Evolutionary conservation across 495 filamentous ascomycete genomes (phyloP).

Genomic region (Mytilinidion resinicola): DNA sequence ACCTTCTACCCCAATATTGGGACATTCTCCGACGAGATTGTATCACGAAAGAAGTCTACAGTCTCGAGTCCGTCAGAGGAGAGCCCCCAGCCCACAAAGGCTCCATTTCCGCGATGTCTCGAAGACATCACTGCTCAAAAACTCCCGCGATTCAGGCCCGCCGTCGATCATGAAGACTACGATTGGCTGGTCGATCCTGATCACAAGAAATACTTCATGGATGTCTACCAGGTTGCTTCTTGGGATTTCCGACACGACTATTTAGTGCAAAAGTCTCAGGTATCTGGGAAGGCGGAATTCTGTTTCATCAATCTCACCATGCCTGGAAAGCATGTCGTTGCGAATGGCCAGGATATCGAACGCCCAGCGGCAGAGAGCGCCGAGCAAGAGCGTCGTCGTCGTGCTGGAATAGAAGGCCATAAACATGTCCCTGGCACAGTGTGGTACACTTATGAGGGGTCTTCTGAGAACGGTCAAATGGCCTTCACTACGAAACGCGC

Average conservation of each 20-base stretch:
- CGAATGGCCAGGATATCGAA: neutral
- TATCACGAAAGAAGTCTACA: conserved; percentile 3
- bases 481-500: no score
- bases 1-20: conserved; percentile 39
- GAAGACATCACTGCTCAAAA: conserved; percentile 8
- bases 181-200: neutral
- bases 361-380: neutral
- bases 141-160: neutral
- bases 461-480: no score
- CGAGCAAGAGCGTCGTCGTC: no score
- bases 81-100: neutral
- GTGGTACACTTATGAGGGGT: no score
- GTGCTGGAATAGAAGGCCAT: no score
- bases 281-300: neutral
- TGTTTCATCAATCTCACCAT: conserved; percentile 22
- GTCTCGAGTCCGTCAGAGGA: neutral
- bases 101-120: conserved; percentile 4
- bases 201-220: conserved; percentile 1
- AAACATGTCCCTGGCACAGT: no score
- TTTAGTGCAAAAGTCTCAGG: neutral
- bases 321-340: neutral
- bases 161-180: neutral
- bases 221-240: neutral
- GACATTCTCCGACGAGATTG: conserved; percentile 39
- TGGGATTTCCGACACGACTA: conserved; percentile 2